Base-by-base conservation (phyloP, 352 stramenopile species). In the Saprolegnia parasitica region DNA sequence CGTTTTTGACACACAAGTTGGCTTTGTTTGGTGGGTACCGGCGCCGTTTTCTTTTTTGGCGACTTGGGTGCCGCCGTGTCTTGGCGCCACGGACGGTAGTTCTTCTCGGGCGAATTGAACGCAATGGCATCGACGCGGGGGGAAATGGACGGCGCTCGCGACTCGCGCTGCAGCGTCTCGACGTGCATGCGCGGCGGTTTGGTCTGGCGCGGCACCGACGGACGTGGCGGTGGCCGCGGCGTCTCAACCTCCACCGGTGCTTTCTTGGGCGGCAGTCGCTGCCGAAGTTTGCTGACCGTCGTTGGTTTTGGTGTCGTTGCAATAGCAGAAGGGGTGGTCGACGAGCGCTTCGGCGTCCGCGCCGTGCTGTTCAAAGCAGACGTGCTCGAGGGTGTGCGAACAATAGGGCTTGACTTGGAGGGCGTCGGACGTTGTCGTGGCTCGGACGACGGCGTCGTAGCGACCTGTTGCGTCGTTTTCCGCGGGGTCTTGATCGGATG, bases 41-140 rank as follows among this genome's bases (percentile, higher is more conserved):
- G 42, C 37, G 29, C 29, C 29, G 47, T 55, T 58, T 70, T 55
- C 13, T 29, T 42, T 39, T 70, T 46, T 9, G 54, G 46, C 20
- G 42, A 52, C 23, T 37, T 58, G 18, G 26, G 47, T 29, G 32
- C 9, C 13, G 56, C 18, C 15, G 13, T 57, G 21, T 70, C 63
- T 62, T 58, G 63, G 18, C 63, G 63, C 63, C 63, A 70, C 23
- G 63, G 63, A 16, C 63, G n/a, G 32, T 70, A 70, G 40, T 70
- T 24, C 52, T 70, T 70, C 29, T 70, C 45, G 8, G 63, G 63
- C 37, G 63, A 70, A 40, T 70, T 20, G 42, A 70, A 70, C 21
- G 55, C 63, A 45, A 70, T 70, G 10, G 26, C 58, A 37, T 66
- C 58, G 23, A 60, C 24, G 24, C 13, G 52, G 1, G n/a, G 52